Conservation (phyloP, 2,329 filamentous ascomycete species). For the Lachnellula occidentalis region DNA sequence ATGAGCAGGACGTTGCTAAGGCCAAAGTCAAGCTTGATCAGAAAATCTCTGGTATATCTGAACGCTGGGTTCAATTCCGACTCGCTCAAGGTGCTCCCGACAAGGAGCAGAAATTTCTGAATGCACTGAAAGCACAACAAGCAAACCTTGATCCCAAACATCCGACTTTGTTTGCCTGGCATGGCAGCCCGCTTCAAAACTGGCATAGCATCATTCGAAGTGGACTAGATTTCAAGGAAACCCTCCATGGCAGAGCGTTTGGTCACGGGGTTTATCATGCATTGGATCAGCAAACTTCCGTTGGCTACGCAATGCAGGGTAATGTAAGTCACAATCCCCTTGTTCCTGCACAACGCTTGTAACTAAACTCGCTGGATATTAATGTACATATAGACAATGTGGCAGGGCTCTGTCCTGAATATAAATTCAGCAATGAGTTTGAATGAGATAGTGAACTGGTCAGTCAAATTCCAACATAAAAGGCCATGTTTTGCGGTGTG, state of each 20-base stretch:
- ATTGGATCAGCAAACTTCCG: constrained; percentile 49
- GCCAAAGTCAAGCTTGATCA: constrained; percentile 27
- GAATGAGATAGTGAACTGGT: constrained; percentile 74
- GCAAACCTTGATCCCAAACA: constrained; percentile 34
- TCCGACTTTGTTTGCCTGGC: constrained; percentile 80
- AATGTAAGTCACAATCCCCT: constrained; percentile 10
- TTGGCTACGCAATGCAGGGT: constrained; percentile 12
- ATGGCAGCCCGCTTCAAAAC: constrained; percentile 70
- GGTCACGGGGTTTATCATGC: constrained; percentile 84
- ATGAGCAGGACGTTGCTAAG: constrained; percentile 18
- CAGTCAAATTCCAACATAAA: too few relatives aligned
- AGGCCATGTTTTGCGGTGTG: too few relatives aligned
- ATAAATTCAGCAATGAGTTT: constrained; percentile 60
- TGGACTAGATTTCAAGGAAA: constrained; percentile 67
- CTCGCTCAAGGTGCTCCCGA: constrained; percentile 86
- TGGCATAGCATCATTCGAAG: constrained; percentile 89
- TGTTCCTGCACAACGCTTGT: not conserved
- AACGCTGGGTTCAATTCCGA: constrained; percentile 71
- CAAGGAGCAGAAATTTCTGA: constrained; percentile 70
- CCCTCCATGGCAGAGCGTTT: constrained; percentile 59
- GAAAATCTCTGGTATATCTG: constrained; percentile 52
- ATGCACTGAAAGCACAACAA: constrained; percentile 49
- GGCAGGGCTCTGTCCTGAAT: constrained; percentile 63
- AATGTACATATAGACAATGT: constrained; percentile 33
- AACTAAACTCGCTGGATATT: constrained; percentile 1